phyloP scores from a whole-genome alignment of 768 basidiomycete genomes.

The Phylloporus sp. region DNA sequence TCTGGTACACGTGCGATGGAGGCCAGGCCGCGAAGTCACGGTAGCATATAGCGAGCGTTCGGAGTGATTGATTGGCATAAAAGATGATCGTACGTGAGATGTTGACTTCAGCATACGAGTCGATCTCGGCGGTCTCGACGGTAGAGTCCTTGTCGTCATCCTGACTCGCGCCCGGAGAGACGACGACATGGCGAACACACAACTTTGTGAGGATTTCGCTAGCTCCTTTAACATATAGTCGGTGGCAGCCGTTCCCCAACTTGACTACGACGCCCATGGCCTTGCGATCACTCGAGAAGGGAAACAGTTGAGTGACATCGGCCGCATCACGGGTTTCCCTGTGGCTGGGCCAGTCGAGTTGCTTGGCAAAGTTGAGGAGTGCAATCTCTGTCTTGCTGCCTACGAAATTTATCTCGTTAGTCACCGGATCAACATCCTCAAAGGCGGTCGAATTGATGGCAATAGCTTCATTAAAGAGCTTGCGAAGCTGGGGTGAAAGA shows the following conservation, averaged over 20 bases:
- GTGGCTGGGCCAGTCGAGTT: constrained; percentile 74
- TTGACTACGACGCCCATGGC: constrained; percentile 89
- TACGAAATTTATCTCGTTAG: constrained; percentile 61
- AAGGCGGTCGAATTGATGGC: constrained; percentile 95
- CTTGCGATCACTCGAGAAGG: constrained; percentile 92
- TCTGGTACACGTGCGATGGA: constrained; percentile 42
- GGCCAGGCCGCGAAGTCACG: constrained; percentile 87
- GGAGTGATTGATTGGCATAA: constrained; percentile 93
- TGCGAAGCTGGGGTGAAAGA: constrained; percentile 56
- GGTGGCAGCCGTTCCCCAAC: constrained; percentile 46
- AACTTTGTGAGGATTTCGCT: constrained; percentile 86
- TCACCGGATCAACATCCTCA: constrained; percentile 68
- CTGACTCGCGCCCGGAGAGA: constrained; percentile 32
- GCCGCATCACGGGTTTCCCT: constrained; percentile 57
- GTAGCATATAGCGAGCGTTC: constrained; percentile 94
- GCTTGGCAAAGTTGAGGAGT: constrained; percentile 78
- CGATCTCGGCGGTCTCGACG: constrained; percentile 61
- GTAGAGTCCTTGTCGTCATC: constrained; percentile 18
- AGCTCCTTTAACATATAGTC: constrained; percentile 89
- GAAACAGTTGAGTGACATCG: constrained; percentile 78
- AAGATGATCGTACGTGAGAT: constrained; percentile 93
- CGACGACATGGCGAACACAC: constrained; percentile 71
- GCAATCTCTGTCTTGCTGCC: constrained; percentile 97
- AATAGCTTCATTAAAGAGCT: constrained; percentile 80
- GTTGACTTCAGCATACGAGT: constrained; percentile 68